Evolutionary conservation across 2,329 filamentous ascomycete genomes (phyloP).

Genomic region (Aspergillus hortae): DNA sequence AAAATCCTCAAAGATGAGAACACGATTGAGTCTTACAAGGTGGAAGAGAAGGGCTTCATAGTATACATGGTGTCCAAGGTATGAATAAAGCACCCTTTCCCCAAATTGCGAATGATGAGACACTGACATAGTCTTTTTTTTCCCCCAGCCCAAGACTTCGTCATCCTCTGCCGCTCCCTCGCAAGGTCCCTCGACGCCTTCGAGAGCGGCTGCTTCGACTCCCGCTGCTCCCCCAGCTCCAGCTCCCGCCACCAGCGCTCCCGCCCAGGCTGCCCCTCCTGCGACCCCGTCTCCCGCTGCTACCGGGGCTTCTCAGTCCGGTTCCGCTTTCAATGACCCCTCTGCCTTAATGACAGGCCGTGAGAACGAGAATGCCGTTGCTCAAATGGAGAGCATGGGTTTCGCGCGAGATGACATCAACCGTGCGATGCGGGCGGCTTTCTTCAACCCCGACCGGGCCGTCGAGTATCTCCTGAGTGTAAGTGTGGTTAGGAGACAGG

Average conservation of each 20-base stretch:
- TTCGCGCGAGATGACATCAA: conserved; percentile 87
- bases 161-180: conserved; percentile 35
- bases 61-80: conserved; percentile 99
- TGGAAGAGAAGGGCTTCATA: conserved; percentile 98
- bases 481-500: conserved; percentile 34
- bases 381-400: conserved; percentile 96
- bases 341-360: conserved; percentile 83
- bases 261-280: conserved; percentile 41
- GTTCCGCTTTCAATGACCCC: conserved; percentile 60
- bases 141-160: conserved; percentile 65
- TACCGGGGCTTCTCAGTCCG: conserved; percentile 39
- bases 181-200: conserved; percentile 37
- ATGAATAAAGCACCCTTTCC: conserved; percentile 13
- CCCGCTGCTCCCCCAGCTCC: conserved; percentile 47
- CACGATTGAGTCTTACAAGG: conserved; percentile 93
- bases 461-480: conserved; percentile 93
- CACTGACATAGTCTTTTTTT: conserved; percentile 12
- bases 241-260: conserved; percentile 24
- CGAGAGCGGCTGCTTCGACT: conserved; percentile 35
- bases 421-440: conserved; percentile 90
- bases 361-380: conserved; percentile 75
- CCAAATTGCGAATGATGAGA: neutral
- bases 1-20: conserved; percentile 99
- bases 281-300: conserved; percentile 12
- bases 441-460: conserved; percentile 93